These are phyloP conservation scores for Mrakia hoshinonis DNA, from an alignment of 768 basidiomycete species.

Conservation along the genomic window DNA sequence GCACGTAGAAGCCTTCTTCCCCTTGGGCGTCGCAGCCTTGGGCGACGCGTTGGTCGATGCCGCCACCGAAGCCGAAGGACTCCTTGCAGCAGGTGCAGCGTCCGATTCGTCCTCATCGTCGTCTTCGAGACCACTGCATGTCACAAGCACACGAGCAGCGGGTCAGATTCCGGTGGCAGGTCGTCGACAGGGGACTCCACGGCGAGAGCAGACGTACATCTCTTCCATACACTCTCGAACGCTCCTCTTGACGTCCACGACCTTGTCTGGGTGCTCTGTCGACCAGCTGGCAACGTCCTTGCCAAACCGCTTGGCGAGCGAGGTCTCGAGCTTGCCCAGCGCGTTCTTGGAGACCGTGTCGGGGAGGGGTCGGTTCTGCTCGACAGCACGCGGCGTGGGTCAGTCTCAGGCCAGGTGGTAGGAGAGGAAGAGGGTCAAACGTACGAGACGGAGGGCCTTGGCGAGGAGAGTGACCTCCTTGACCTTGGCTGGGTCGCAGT, in stretches of 20 bases:
- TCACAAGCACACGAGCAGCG: background rate
- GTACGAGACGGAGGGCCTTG: constrained; percentile 40
- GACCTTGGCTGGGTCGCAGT: constrained; percentile 61
- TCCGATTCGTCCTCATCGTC: constrained; percentile 2
- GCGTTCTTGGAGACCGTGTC: constrained; percentile 60
- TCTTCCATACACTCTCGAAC: constrained; percentile 15
- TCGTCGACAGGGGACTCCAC: background rate
- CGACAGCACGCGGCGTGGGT: constrained; percentile 10
- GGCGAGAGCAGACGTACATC: background rate
- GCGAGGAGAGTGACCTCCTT: constrained; percentile 36
- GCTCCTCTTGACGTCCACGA: background rate
- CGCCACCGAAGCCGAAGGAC: too few relatives aligned
- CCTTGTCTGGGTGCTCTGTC: background rate
- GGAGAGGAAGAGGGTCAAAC: constrained; percentile 14
- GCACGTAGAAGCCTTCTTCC: background rate
- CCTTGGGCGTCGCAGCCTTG: background rate
- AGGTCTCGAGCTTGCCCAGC: constrained; percentile 58
- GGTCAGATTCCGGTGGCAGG: background rate
- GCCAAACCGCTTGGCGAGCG: constrained; percentile 58
- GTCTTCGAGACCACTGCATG: background rate
- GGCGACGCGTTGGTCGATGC: background rate
- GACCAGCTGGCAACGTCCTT: background rate
- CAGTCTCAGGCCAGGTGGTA: constrained; percentile 30
- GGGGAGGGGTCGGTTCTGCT: constrained; percentile 52
- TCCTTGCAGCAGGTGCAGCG: background rate